A percentile compares a stretch with the other conserved stretches of the same genome.
Evolutionary conservation across 164 flowering plant genomes (phyloP).

Genomic region (Platanus orientalis): DNA sequence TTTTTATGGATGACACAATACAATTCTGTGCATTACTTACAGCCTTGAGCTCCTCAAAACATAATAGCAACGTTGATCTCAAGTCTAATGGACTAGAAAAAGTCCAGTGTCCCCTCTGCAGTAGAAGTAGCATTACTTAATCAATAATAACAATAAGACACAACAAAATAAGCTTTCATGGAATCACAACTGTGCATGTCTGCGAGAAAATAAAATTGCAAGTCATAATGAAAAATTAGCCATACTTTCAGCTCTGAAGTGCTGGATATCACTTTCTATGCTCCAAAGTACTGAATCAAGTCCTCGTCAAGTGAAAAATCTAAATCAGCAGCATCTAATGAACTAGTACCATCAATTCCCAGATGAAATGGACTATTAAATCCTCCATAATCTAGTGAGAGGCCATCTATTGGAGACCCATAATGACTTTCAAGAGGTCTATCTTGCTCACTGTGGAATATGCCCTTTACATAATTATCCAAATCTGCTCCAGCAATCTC

Average conservation of each 20-base stretch:
- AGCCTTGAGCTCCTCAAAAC: neutral
- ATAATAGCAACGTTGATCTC: neutral
- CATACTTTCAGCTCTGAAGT: too few species aligned
- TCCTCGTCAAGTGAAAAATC: slow-evolving; percentile 33
- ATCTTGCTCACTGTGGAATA: slow-evolving; percentile 31
- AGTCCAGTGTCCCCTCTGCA: too few species aligned
- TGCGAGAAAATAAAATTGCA: neutral
- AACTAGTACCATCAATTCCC: slow-evolving; percentile 24
- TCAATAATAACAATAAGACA: neutral
- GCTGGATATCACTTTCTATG: slow-evolving; percentile 25
- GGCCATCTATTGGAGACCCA: slow-evolving; percentile 34
- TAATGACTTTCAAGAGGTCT: slow-evolving; percentile 33
- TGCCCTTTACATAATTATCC: slow-evolving; percentile 35
- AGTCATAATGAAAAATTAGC: neutral
- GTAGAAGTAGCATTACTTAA: neutral
- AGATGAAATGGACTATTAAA: slow-evolving; percentile 31
- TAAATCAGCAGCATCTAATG: slow-evolving; percentile 27
- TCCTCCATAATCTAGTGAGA: slow-evolving; percentile 31
- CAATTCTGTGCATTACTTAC: neutral
- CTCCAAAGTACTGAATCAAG: slow-evolving; percentile 48
- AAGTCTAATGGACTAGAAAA: too few species aligned
- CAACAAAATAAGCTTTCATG: neutral
- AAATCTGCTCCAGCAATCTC: slow-evolving; percentile 30
- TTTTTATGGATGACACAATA: neutral
- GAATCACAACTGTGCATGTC: too few species aligned